Evolutionary conservation across 202 grass and related monocot species (phyloP), one percentile per base, ranked within the genome.

Genomic region (Miscanthus sacchariflorus): DNA sequence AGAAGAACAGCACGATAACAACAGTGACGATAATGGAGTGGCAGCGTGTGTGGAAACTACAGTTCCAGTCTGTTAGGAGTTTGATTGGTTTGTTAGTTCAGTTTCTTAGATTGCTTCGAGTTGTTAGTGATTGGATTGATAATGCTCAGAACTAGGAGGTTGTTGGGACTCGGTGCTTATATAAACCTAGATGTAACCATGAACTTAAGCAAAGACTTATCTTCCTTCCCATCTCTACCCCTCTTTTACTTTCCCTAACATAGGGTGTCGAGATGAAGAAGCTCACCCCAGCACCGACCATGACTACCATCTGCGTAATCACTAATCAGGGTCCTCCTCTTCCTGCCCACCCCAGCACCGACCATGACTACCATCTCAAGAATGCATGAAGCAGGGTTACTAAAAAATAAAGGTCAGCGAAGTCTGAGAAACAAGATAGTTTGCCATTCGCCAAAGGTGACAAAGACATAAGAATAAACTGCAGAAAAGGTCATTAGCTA

Each of bases 301-400:
- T 61, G 58, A 61, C 21, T 61, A 61, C 58, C 21, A n/a, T 61
- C 3, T 61, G 21, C n/a, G 3, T 63, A 63, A 9, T 63, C 21
- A 63, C 5, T 63, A 63, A 19, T 63, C n/a, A 63, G 18, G 58
- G 3, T 10, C 2, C 58, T 11, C 58, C 58, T 63, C 9, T 63
- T 63, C 9, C 58, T 11, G 6, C 21, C 58, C 33, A 33, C 30
- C 30, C 30, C 30, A 33, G 30, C 30, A 33, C 30, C 30, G 30
- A 33, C 30, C 30, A 33, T 33, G 30, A 33, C 30, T 33, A 33
- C 30, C 30, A 33, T 33, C 30, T 21, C 27, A 71, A 54, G 18
- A 61, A 82, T 68, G 33, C 44, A 54, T 67, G 70, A 82, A 81
- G 5, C 21, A 15, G 11, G 58, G 17, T 79, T 33, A 74, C 5